Evolutionary conservation across 1,139 yeast species (phyloP), one percentile per base, ranked within the genome.

Genomic region (Saccharomyces hybrid): DNA sequence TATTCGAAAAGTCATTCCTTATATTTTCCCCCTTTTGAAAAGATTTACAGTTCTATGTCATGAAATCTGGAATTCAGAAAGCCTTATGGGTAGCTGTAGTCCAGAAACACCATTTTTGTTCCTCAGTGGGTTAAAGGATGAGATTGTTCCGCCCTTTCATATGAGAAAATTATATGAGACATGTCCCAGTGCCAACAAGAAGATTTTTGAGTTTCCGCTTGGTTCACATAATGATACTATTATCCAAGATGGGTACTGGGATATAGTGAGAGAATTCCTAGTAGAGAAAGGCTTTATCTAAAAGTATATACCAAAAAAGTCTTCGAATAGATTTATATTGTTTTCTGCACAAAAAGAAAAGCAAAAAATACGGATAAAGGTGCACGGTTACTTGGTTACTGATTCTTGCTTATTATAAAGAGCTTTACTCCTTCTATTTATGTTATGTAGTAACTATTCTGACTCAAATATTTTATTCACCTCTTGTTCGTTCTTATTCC

Each of bases 121-220:
- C 62, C 68, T 91, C 49, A 81, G 87, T 61, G 97, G 96, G 0
- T 71, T 79, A 27, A 73, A 76, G 47, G 99, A 93, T 71, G 99
- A 93, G 70, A 83, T 93, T 34, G 96, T 93, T 0, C 98, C 98
- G 1, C 96, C 96, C 0, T 61, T 62, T 0, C 98, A 93, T 64
- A 88, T 91, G 93, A 78, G 78, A 54, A 67, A 65, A 49, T 76
- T 93, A 38, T 84, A 68, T 66, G 78, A 78, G 46, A 62, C 80
- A 49, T 73, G 84, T 50, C 74, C 75, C n/a, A 69, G 80, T 34
- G 62, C 67, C 2, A 68, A 70, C 32, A 85, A 84, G 64, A 65
- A 69, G 26, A 76, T 83, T 61, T 71, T 76, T 53, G 76, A 73
- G 54, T 88, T 82, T 62, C 79, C 79, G n/a, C 71, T 79, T 42